A percentile compares a stretch with the other conserved stretches of the same genome.
These are phyloP conservation scores for Lipomyces sp. DNA, from an alignment of 805 yeast genomes.

Conservation along the genomic window DNA sequence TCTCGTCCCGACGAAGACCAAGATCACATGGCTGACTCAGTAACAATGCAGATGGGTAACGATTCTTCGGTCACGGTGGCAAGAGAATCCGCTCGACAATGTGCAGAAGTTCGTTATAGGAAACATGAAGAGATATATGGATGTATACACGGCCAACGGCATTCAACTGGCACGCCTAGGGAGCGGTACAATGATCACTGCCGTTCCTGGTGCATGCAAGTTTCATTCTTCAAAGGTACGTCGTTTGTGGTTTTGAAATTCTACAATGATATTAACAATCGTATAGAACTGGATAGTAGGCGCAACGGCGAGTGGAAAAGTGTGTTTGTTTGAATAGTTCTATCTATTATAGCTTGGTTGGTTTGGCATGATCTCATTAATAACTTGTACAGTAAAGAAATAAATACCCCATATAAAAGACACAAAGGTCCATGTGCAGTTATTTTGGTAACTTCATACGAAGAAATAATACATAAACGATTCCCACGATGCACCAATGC, in stretches of 20 bases:
- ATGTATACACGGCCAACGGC: conserved; percentile 75
- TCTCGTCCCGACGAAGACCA: not conserved
- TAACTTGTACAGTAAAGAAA: not conserved
- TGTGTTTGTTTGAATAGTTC: conserved; percentile 31
- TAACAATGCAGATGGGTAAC: too few species aligned
- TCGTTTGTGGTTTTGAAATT: not conserved
- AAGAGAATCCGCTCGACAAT: conserved; percentile 62
- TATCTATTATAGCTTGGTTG: too few species aligned
- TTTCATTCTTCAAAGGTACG: conserved; percentile 68
- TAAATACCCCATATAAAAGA: not conserved
- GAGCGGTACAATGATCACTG: conserved; percentile 57
- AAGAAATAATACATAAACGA: too few species aligned
- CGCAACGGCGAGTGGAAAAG: conserved; percentile 91
- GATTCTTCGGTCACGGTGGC: conserved; percentile 87
- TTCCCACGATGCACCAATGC: too few species aligned
- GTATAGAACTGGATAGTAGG: conserved; percentile 84
- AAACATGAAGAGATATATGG: conserved; percentile 86
- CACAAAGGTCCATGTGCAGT: too few species aligned
- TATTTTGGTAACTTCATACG: too few species aligned
- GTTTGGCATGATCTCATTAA: too few species aligned
- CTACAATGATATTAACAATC: not conserved
- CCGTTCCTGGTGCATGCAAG: conserved; percentile 86
- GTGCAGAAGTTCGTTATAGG: conserved; percentile 84
- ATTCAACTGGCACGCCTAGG: conserved; percentile 71
- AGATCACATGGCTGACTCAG: conserved; percentile 36